Evolutionary conservation across 257 asterid genomes (phyloP), one percentile per base, ranked within the genome.

Genomic region (Solanum piurae): DNA sequence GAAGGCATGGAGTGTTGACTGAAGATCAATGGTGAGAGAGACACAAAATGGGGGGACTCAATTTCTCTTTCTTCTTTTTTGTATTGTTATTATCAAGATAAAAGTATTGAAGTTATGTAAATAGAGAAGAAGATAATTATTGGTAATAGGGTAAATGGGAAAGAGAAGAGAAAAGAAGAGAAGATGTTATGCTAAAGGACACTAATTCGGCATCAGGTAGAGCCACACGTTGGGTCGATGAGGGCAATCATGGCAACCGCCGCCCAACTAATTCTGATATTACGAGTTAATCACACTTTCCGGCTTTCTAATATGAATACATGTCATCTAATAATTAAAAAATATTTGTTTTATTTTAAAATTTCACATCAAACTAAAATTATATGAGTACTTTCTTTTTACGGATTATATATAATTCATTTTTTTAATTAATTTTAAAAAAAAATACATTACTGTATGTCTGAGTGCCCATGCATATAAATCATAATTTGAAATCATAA

Each of bases 1-100:
- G 87, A 29, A 40, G 95, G 89, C 95, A 92, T 93, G 20, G 90
- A 92, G 71, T 90, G 93, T 89, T 86, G 94, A 87, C 92, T 88
- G 62, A 27, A 58, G 12, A 16, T 84, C 60, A 27, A 40, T 64
- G 77, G 27, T 37, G 9, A 14, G 6, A 69, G 10, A 84, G 18
- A 46, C 25, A 60, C n/a, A 3, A 66, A 42, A 85, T 66, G 6
- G 29, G 29, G 52, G 6, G 4, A 13, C 29, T 14, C 21, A 6
- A 9, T 4, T 62, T 44, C 3, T 38, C 0, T n/a, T n/a, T 9
- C 0, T 4, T 5, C 2, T 4, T 83, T 25, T 3, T 29, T 29
- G 31, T 36, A 18, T 14, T 11, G 8, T 34, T 23, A 72, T 36
- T 73, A 10, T 73, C 20, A 55, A 18, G 64, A 55, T 18, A 52